phyloP scores from a whole-genome alignment of 495 filamentous ascomycete species.

The Penicillium diatomitis region DNA sequence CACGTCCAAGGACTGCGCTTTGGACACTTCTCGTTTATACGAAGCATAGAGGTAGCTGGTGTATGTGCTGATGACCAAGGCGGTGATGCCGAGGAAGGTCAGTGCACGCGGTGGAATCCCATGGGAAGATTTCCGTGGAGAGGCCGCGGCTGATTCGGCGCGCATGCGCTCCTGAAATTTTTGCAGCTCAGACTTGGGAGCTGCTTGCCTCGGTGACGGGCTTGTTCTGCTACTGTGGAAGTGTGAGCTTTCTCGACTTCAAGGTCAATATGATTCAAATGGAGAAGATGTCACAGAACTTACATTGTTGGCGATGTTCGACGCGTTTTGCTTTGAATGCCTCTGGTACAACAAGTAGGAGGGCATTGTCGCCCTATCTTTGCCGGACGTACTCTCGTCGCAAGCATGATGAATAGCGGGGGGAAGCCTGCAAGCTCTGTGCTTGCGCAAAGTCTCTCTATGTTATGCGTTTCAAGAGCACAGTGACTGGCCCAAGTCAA shows the following conservation, averaged over 20 bases:
- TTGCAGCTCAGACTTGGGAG: slow-evolving; percentile 4
- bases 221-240: not conserved
- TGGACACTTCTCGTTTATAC: slow-evolving; percentile 29
- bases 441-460: no score
- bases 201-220: slow-evolving; percentile 4
- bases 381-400: no score
- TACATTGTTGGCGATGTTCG: slow-evolving; percentile 10
- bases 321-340: slow-evolving; percentile 13
- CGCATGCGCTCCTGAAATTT: slow-evolving; percentile 5
- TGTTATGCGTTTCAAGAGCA: no score
- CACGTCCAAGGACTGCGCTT: slow-evolving; percentile 27
- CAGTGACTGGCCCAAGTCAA: no score
- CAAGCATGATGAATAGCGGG: no score
- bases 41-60: slow-evolving; percentile 43
- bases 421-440: no score
- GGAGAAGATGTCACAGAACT: not conserved
- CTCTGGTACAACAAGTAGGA: slow-evolving; percentile 3
- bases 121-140: slow-evolving; percentile 5
- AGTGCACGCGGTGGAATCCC: slow-evolving; percentile 27
- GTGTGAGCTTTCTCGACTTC: not conserved
- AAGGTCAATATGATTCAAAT: not conserved
- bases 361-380: no score
- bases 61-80: slow-evolving; percentile 42
- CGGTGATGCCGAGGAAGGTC: slow-evolving; percentile 35
- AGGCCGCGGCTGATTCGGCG: not conserved